These are phyloP conservation scores for Colletotrichum acutatum DNA, from an alignment of 2,329 filamentous ascomycete species.

Conservation along the genomic window DNA sequence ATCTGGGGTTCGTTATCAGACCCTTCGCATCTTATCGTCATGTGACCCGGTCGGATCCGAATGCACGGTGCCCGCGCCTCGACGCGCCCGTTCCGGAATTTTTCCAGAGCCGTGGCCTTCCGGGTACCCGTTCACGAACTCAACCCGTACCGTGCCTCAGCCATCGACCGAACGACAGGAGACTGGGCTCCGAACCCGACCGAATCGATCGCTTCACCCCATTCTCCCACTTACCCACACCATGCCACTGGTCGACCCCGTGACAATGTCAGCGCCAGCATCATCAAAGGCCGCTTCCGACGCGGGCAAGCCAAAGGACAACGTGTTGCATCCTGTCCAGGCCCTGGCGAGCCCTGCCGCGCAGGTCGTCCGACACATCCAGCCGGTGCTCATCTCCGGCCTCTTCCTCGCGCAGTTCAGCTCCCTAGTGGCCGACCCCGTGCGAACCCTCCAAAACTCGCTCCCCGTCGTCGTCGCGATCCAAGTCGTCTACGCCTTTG, in stretches of 20 bases:
- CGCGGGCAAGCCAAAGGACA: constrained; percentile 42
- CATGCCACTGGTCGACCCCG: constrained; percentile 49
- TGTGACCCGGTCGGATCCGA: constrained; percentile 33
- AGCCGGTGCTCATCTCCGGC: constrained; percentile 74
- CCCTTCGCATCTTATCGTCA: constrained; percentile 26
- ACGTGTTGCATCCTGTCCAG: constrained; percentile 49
- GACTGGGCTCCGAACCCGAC: constrained; percentile 1
- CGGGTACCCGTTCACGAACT: constrained; percentile 20
- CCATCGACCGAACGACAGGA: constrained; percentile 12
- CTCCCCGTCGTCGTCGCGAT: constrained; percentile 72
- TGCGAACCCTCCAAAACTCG: constrained; percentile 68
- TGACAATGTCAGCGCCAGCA: constrained; percentile 54
- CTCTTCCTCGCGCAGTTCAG: constrained; percentile 73
- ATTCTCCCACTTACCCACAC: constrained; percentile 14
- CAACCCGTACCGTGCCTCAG: background rate
- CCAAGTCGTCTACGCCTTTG: constrained; percentile 71
- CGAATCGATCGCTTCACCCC: constrained; percentile 15
- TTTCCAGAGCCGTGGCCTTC: constrained; percentile 31
- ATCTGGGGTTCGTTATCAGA: constrained; percentile 31
- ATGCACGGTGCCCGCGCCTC: constrained; percentile 10
- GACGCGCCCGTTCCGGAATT: constrained; percentile 27
- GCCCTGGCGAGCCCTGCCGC: constrained; percentile 51
- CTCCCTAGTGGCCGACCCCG: constrained; percentile 76
- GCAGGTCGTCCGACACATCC: constrained; percentile 69
- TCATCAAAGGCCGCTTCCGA: constrained; percentile 44